Conservation (phyloP, 2,329 filamentous ascomycete genomes). For the Neofusicoccum parvum region DNA sequence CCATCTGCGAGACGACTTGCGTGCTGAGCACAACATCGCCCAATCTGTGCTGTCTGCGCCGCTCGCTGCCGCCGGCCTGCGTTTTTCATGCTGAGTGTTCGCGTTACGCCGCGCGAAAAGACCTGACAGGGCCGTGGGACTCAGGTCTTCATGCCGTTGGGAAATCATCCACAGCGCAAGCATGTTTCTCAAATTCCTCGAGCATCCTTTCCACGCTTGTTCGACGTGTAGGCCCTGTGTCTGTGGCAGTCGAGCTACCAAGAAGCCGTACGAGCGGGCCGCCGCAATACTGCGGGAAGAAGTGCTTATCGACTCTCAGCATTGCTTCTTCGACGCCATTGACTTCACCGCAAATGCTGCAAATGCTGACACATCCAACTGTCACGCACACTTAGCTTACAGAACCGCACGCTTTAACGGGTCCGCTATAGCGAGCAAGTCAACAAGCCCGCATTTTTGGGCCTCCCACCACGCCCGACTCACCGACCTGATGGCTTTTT, state of each 20-base stretch:
- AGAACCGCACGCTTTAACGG: neutral
- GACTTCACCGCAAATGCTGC: neutral
- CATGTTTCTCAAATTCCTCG: no score
- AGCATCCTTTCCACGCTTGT: no score
- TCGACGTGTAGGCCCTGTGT: no score
- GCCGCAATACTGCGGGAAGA: neutral
- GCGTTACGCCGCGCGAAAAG: no score
- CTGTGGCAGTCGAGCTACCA: no score
- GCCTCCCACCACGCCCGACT: neutral
- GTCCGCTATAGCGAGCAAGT: neutral
- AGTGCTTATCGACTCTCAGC: neutral
- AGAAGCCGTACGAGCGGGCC: no score
- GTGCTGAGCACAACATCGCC: slow-evolving; percentile 19
- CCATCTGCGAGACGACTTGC: slow-evolving; percentile 15
- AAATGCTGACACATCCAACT: neutral
- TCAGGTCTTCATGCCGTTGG: no score
- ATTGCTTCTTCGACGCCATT: neutral
- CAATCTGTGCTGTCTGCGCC: neutral
- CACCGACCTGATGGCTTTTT: neutral
- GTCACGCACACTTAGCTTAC: neutral
- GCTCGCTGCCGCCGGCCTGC: neutral
- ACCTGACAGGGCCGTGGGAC: no score
- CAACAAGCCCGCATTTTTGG: neutral
- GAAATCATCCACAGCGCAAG: no score
- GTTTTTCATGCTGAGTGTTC: neutral